These are phyloP conservation scores for Blastobotrys ciferrii DNA, from an alignment of 1,139 yeast genomes.

Conservation along the genomic window DNA sequence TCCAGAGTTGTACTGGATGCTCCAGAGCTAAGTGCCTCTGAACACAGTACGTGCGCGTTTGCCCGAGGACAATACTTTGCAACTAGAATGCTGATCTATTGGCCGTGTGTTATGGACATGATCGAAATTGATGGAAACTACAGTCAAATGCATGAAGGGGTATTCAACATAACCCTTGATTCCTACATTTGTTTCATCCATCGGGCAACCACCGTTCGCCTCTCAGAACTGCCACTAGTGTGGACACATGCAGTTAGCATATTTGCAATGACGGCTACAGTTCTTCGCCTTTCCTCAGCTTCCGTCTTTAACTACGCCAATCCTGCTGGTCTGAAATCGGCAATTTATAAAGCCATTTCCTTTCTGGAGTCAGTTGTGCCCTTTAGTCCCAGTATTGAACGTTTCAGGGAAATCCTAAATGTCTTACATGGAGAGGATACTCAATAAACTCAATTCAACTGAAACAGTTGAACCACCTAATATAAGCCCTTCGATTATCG, in stretches of 20 bases:
- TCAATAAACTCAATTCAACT: too few species aligned
- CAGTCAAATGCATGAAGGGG: constrained; percentile 7
- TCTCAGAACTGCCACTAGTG: constrained; percentile 11
- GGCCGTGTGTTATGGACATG: constrained; percentile 15
- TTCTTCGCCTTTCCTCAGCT: constrained; percentile 6
- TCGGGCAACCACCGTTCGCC: constrained; percentile 9
- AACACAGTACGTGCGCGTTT: constrained; percentile 7
- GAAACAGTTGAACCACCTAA: too few species aligned
- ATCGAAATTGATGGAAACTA: constrained; percentile 6
- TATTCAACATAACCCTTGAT: constrained; percentile 11
- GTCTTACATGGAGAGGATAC: too few species aligned
- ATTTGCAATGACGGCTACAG: constrained; percentile 14
- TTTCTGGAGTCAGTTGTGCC: constrained; percentile 11
- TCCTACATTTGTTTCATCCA: constrained; percentile 11
- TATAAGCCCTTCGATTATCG: too few species aligned
- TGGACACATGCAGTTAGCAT: constrained; percentile 16
- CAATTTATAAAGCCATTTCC: constrained; percentile 8
- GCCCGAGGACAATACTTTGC: constrained; percentile 13
- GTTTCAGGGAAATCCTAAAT: too few species aligned
- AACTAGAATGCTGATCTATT: constrained; percentile 13
- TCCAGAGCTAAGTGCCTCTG: too few species aligned
- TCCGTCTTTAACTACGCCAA: constrained; percentile 4
- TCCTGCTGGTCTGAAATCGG: constrained; percentile 8
- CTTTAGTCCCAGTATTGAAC: too few species aligned
- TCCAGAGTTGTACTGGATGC: too few species aligned